A percentile compares a stretch with the other conserved stretches of the same genome.
Evolutionary conservation across 2,329 filamentous ascomycete genomes (phyloP).

Genomic region (Colletotrichum tamarilloi): DNA sequence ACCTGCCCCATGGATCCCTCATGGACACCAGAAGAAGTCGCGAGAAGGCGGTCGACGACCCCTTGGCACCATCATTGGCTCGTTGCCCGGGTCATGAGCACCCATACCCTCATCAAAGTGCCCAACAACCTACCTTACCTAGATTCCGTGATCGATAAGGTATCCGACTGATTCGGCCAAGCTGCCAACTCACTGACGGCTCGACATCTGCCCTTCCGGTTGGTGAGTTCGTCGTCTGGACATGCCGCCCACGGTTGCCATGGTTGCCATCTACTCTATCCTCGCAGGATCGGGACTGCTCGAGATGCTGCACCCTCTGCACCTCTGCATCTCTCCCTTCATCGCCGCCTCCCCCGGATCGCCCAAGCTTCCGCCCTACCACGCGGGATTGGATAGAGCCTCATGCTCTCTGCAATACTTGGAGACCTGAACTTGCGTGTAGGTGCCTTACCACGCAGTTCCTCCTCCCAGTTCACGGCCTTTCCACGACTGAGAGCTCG

Average conservation of each 20-base stretch:
- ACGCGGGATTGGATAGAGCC: constrained; percentile 10
- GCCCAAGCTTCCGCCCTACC: not conserved
- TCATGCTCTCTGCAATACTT: constrained; percentile 17
- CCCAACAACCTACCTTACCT: constrained; percentile 2
- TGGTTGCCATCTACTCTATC: constrained; percentile 6
- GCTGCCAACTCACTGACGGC: constrained; percentile 35
- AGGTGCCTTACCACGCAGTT: constrained; percentile 31
- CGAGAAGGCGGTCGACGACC: constrained; percentile 27
- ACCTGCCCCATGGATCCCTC: not conserved
- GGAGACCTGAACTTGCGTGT: constrained; percentile 8
- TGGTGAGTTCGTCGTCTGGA: constrained; percentile 13
- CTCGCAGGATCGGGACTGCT: constrained; percentile 24
- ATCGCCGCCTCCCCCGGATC: not conserved
- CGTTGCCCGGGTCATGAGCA: not conserved
- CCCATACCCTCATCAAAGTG: constrained; percentile 2
- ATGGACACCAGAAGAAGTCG: constrained; percentile 13
- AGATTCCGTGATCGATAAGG: constrained; percentile 3
- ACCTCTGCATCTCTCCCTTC: not conserved
- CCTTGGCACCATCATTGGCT: constrained; percentile 14
- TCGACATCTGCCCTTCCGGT: constrained; percentile 27
- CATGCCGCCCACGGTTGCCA: constrained; percentile 1
- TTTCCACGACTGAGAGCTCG: constrained; percentile 28
- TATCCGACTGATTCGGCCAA: constrained; percentile 2
- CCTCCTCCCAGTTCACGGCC: not conserved
- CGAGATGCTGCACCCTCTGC: not conserved